Evolutionary conservation across 345 rosid species (phyloP).

Genomic region (Eucalyptus pauciflora): DNA sequence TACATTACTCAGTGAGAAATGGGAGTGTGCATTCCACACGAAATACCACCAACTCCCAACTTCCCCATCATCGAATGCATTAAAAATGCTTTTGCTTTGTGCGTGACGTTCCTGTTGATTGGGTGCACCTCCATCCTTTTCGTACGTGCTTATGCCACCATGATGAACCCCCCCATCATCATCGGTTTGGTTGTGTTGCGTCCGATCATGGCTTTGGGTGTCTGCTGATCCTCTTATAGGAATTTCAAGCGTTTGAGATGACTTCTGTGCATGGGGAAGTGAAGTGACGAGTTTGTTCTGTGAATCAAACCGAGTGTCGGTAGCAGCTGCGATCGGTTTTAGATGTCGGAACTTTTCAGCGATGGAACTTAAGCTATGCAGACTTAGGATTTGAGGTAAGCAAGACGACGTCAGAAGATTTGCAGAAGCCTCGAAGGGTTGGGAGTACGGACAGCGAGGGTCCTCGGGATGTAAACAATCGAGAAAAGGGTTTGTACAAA

Average conservation of each 20-base stretch:
- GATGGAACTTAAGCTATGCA: background rate
- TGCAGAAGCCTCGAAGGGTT: background rate
- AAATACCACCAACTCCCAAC: background rate
- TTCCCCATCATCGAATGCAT: background rate
- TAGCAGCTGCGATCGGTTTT: background rate
- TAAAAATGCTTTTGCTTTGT: background rate
- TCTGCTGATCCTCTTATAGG: background rate
- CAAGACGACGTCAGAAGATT: background rate
- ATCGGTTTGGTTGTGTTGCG: background rate
- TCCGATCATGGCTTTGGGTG: background rate
- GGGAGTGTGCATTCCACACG: background rate
- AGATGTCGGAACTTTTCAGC: background rate
- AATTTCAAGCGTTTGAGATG: background rate
- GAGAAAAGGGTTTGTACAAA: background rate
- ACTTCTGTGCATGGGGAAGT: background rate
- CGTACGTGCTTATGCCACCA: background rate
- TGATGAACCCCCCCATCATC: background rate
- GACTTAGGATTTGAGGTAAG: background rate
- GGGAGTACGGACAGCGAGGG: background rate
- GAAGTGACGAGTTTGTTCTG: background rate
- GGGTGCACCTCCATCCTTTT: background rate
- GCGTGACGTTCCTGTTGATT: background rate
- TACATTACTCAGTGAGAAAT: background rate
- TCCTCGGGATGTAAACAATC: background rate
- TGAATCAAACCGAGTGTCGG: background rate